Base-by-base conservation (phyloP, 2,329 filamentous ascomycete genomes). In the Stagonosporopsis rhizophila region DNA sequence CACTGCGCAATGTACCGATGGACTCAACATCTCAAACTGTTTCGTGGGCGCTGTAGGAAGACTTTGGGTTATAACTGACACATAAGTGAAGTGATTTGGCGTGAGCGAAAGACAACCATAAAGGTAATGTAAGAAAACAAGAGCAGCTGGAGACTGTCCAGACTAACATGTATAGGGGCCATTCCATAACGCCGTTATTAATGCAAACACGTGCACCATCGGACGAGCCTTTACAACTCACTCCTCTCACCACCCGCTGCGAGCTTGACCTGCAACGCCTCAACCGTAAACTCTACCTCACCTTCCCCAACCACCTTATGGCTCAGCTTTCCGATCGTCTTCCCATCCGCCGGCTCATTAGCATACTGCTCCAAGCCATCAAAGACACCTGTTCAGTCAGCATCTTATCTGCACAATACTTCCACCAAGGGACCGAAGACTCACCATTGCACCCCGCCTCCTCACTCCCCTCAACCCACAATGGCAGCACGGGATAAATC, bases 401-500 rank as follows among this genome's bases (percentile, higher is more conserved):
- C 75, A 30, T 20, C 30, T 3, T 20, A n/a, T 11, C n/a, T 23
- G 6, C 30, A 25, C 23, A 12, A 11, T 14, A 11, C 28, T 30
- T 30, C 6, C 4, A 11, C 4, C 7, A 35, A 19, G 19, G 22
- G 27, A 28, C 4, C 15, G 6, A 23, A 28, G 17, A 55, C 55
- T 35, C 38, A 79, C 79, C 78, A 55, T 78, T 73, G 63, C 82
- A 83, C 25, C 56, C 52, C 35, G 74, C 79, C 54, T 76, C 77
- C 2, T 67, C 65, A 0, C 63, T 63, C 0, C 69, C 73, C 9
- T 81, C 81, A 1, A 81, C 77, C 80, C 80, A 84, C 3, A 84
- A 71, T 30, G 82, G 82, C 42, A 83, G 60, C 11, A 78, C 74
- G 30, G 79, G 75, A 54, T 84, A 83, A 9, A 84, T 62, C 9